Evolutionary conservation across 768 basidiomycete species (phyloP).

Genomic region (Lactarius psammicola): DNA sequence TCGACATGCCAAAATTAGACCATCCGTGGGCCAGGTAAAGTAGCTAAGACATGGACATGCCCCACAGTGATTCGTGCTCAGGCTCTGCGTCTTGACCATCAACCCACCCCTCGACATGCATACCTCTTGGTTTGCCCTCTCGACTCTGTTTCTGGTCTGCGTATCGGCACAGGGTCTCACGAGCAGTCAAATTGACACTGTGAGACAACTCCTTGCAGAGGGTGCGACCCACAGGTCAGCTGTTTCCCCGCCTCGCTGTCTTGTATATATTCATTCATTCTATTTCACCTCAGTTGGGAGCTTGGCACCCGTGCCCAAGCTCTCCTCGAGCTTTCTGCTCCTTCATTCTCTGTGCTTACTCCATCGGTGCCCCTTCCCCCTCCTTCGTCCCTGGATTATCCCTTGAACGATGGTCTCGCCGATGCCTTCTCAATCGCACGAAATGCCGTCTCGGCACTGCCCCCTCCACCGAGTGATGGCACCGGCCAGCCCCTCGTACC

Average conservation of each 20-base stretch:
- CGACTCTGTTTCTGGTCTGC: not conserved
- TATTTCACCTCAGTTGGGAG: conserved; percentile 48
- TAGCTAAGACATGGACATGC: not conserved
- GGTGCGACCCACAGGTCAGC: conserved; percentile 45
- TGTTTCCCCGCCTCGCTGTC: not conserved
- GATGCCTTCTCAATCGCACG: conserved; percentile 59
- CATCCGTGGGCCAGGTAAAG: not conserved
- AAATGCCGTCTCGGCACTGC: conserved; percentile 48
- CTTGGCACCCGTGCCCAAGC: conserved; percentile 51
- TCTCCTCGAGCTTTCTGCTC: conserved; percentile 48
- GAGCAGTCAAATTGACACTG: conserved; percentile 37
- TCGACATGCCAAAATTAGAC: not conserved
- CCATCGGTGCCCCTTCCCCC: conserved; percentile 34
- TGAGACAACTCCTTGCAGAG: conserved; percentile 40
- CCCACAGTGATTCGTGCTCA: not conserved
- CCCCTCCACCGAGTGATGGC: conserved; percentile 42
- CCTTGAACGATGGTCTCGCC: conserved; percentile 39
- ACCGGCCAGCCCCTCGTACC: conserved; percentile 55
- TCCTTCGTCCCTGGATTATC: conserved; percentile 26
- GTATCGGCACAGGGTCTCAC: conserved; percentile 38
- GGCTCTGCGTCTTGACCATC: not conserved
- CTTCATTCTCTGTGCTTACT: conserved; percentile 47
- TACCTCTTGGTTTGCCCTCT: not conserved
- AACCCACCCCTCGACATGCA: no score
- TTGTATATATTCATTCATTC: not conserved